Base-by-base conservation (phyloP, 306 rosid genomes). In the Acacia acuminata region DNA sequence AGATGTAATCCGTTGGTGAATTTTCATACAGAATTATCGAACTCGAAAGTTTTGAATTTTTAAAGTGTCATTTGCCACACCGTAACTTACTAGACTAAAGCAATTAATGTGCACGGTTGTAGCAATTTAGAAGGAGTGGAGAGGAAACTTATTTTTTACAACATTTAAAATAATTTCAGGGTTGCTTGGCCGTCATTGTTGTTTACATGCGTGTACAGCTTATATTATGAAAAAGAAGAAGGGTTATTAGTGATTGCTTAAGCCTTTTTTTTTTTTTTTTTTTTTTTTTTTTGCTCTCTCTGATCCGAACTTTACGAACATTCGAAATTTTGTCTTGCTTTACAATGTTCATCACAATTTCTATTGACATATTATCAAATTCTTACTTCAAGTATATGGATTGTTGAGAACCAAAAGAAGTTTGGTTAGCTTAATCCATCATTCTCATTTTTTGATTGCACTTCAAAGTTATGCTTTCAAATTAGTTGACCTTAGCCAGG, bases 121-220 rank as follows among this genome's bases (percentile, higher is more conserved):
- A 56, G 60, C 79, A 20, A 65, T 50, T 14, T 90, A 90, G 22
- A 50, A 50, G 88, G 76, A 87, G 85, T 48, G 89, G 88, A 60
- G 89, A 90, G 85, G 91, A 87, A 77, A 83, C 60, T 22, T 17
- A 7, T 50, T 15, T 15, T 50, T 14, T 15, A 15, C 20, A 5
- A 50, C 56, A 15, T 15, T 16, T 15, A 50, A 50, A 82, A 92
- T 95, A 83, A 88, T 92, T 90, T 94, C 97, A 84, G 98, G 98
- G 90, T 87, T 79, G 63, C 16, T 34, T 14, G 64, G 64, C 45
- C 75, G 10, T 20, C 75, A 7, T 68, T 68, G 27, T 68, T 68
- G 48, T 40, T 36, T 38, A 4, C 14, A 36, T 36, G 20, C 5
- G 32, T 55, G 61, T 19, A 19, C 25, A 55, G 20, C 15, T 22